Conservation (phyloP, 164 flowering plant genomes). For the Piper longum region DNA sequence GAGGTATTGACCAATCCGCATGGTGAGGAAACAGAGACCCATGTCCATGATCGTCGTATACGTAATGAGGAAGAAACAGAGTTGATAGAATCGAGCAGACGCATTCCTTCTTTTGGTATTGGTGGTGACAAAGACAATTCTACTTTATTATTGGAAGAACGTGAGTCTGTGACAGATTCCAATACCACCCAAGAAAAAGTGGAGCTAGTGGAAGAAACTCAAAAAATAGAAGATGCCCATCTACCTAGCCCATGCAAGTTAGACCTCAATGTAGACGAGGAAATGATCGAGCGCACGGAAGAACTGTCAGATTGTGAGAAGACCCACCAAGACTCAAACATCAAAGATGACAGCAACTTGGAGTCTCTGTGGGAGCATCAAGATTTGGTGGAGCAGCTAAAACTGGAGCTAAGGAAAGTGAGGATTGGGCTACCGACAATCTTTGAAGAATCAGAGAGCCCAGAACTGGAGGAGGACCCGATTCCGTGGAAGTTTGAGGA, state of each 20-base stretch:
- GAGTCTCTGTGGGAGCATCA: slow-evolving; percentile 88
- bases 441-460: slow-evolving; percentile 71
- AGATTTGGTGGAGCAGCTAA: slow-evolving; percentile 81
- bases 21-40: slow-evolving; percentile 8
- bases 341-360: slow-evolving; percentile 28
- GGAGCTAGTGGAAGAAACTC: too few relatives aligned
- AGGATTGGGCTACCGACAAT: slow-evolving; percentile 83
- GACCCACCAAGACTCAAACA: slow-evolving; percentile 11
- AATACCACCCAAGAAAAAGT: too few relatives aligned
- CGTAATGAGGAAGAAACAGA: too few relatives aligned
- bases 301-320: slow-evolving; percentile 4
- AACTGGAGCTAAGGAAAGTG: slow-evolving; percentile 66
- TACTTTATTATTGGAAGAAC: neutral
- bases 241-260: neutral
- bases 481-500: slow-evolving; percentile 90
- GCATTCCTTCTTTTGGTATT: too few relatives aligned
- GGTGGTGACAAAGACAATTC: neutral
- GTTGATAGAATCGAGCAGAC: too few relatives aligned
- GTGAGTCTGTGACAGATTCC: too few relatives aligned
- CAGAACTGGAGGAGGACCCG: slow-evolving; percentile 54
- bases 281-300: neutral
- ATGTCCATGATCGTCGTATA: slow-evolving; percentile 1
- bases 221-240: too few relatives aligned
- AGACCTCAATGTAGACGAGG: neutral
- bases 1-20: slow-evolving; percentile 6